A percentile compares a stretch with the other conserved stretches of the same genome.
Conservation (phyloP, 805 yeast species). For the Tetrapisispora pingtungensis region DNA sequence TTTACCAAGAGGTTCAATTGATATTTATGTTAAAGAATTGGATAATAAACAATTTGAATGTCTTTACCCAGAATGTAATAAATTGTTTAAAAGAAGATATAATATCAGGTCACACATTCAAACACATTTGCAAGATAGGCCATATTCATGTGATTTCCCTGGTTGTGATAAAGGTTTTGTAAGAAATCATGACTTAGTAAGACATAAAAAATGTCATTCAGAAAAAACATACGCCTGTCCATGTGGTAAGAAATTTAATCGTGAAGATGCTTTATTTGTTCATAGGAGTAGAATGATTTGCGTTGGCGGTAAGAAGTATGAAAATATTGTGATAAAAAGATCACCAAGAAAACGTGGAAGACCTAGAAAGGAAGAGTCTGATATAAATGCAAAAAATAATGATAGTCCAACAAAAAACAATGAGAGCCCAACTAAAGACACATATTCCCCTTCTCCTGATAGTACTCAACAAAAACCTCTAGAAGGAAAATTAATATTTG, state of each 20-base stretch:
- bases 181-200: constrained; percentile 84
- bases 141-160: constrained; percentile 58
- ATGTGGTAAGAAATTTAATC: constrained; percentile 88
- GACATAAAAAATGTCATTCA: constrained; percentile 82
- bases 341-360: constrained; percentile 24
- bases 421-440: constrained; percentile 3
- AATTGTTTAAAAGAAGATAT: constrained; percentile 77
- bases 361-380: constrained; percentile 15
- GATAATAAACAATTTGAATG: constrained; percentile 68
- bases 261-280: constrained; percentile 79
- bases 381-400: constrained; percentile 13
- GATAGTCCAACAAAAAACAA: constrained; percentile 5
- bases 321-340: constrained; percentile 21
- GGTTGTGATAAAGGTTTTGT: constrained; percentile 81
- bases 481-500: constrained; percentile 18
- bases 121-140: constrained; percentile 90
- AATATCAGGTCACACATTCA: constrained; percentile 93
- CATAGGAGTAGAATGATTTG: constrained; percentile 77
- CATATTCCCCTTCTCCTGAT: background rate
- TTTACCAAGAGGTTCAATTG: constrained; percentile 83
- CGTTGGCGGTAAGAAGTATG: constrained; percentile 46
- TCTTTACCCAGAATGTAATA: constrained; percentile 65
- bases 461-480: constrained; percentile 15
- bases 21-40: constrained; percentile 73
- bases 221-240: constrained; percentile 66